Evolutionary conservation across 208 protist genomes (phyloP), one percentile per base, ranked within the genome.

Genomic region (Leishmania turanica): DNA sequence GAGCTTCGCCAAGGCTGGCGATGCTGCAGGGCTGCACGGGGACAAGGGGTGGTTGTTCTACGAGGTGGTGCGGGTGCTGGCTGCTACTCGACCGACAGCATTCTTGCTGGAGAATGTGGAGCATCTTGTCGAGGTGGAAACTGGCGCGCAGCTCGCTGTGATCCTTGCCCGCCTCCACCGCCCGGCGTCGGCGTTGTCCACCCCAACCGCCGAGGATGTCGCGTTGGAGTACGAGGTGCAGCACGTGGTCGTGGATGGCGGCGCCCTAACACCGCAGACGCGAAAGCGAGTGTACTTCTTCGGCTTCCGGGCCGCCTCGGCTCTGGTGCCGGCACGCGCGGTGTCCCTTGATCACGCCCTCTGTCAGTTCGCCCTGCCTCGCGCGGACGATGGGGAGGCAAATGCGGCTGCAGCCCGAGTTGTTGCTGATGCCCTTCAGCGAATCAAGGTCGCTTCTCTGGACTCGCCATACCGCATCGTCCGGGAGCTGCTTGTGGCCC

Each of bases 61-160:
- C 51, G 89, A 98, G 79, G 87, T 98, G 34, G 78, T 95, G 37
- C 92, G 95, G 9, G 87, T 95, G 15, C 75, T 96, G 79, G 81
- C 78, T 5, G 82, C 77, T 2, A 78, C 85, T 0, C 76, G 49
- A 31, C 92, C 95, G 15, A 60, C 82, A 8, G 88, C 76, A 17
- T 94, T 97, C 78, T 75, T 97, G n/a, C 86, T 98, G 60, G 95
- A 98, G 78, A 98, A 97, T 78, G 95, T 97, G 72, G 84, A 90
- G 47, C 85, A 92, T 80, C 78, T 97, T 24, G 49, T 94, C 45
- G 77, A 84, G n/a, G 75, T 94, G 27, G 86, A 94, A 49, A 81
- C 86, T 5, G 90, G 91, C 15, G 81, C 62, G 3, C 87, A 94
- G 65, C 79, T 96, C 24, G 62, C 69, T 9, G 82, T 76, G 62